Percentiles rank a stretch among this genome's conserved stretches.
Evolutionary conservation across 2,329 filamentous ascomycete genomes (phyloP).

Genomic region (Simplicillium sp.): DNA sequence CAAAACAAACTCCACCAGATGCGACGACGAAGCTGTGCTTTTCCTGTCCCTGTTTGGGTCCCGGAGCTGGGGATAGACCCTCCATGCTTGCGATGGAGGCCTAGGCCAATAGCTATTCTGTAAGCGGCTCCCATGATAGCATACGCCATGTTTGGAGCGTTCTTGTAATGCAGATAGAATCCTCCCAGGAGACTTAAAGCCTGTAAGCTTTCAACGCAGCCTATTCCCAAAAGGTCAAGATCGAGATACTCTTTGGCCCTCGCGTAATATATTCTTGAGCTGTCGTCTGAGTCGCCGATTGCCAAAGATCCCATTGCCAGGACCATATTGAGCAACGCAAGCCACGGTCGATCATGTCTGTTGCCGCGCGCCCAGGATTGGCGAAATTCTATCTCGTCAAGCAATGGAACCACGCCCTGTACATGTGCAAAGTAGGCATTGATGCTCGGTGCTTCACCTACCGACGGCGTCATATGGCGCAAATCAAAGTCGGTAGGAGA

Average conservation of each 20-base stretch:
- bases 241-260: constrained; percentile 42
- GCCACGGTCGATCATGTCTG: constrained; percentile 47
- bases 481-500: too few relatives aligned
- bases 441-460: constrained; percentile 26
- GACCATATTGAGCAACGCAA: constrained; percentile 52
- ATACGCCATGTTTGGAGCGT: constrained; percentile 68
- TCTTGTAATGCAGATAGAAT: constrained; percentile 71
- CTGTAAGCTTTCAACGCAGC: constrained; percentile 66
- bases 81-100: constrained; percentile 53
- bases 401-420: constrained; percentile 49
- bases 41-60: constrained; percentile 21
- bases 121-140: constrained; percentile 62
- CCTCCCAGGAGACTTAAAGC: constrained; percentile 63
- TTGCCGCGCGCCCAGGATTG: constrained; percentile 38
- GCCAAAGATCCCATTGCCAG: constrained; percentile 53
- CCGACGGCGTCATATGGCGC: too few relatives aligned
- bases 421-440: constrained; percentile 54
- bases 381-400: constrained; percentile 51
- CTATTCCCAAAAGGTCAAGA: constrained; percentile 44
- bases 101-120: constrained; percentile 65
- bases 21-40: constrained; percentile 47
- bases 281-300: constrained; percentile 38
- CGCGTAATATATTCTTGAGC: constrained; percentile 47
- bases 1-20: constrained; percentile 72
- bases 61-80: constrained; percentile 22